These are phyloP conservation scores for Azolla pinnata DNA, from an alignment of 75 land plant genomes.

Conservation along the genomic window DNA sequence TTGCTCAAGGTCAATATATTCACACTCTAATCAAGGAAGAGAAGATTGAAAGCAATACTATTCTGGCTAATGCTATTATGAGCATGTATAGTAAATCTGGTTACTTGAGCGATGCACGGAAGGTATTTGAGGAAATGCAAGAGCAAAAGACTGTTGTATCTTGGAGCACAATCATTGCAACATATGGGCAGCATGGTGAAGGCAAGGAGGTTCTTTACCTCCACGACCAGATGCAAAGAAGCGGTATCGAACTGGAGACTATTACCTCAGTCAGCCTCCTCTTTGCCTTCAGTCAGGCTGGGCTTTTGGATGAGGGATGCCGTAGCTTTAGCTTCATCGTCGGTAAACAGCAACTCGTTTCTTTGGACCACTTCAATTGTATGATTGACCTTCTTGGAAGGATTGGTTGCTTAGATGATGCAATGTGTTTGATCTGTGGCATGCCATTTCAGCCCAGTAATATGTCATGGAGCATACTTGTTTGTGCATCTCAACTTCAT, in stretches of 20 bases:
- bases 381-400: conserved; percentile 14
- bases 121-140: conserved; percentile 1
- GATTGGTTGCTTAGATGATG: conserved; percentile 4
- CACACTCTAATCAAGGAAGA: not conserved
- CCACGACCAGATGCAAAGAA: not conserved
- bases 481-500: conserved; percentile 1
- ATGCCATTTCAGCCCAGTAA: conserved; percentile 16
- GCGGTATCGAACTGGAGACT: not conserved
- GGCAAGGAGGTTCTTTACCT: not conserved
- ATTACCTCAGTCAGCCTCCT: conserved; percentile 5
- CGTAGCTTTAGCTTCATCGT: not conserved
- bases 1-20: not conserved
- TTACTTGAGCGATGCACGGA: conserved; percentile 4
- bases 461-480: conserved; percentile 6
- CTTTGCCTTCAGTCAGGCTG: conserved; percentile 13
- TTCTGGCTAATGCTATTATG: conserved; percentile 6
- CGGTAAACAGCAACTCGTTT: not conserved
- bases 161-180: not conserved
- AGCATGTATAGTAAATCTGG: conserved; percentile 10
- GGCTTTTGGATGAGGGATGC: conserved; percentile 7
- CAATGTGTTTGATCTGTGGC: not conserved
- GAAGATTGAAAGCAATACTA: not conserved
- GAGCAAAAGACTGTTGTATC: conserved; percentile 6
- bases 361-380: conserved; percentile 11
- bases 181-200: conserved; percentile 3